Base-by-base conservation (phyloP, 352 stramenopile species). In the Pythium aristosporum region DNA sequence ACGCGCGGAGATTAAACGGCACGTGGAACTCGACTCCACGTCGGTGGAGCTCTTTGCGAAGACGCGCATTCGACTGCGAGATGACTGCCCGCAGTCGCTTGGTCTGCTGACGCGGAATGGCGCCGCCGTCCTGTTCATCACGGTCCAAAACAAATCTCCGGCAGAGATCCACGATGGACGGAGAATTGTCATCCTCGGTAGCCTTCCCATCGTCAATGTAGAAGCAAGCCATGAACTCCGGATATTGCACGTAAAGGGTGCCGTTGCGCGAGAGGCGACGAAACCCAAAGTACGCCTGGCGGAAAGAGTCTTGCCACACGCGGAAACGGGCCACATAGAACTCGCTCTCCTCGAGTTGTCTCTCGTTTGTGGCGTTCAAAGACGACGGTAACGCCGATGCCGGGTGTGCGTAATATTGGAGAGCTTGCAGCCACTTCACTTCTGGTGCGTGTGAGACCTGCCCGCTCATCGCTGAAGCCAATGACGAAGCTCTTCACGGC, bases 321-420 rank as follows among this genome's bases (percentile, higher is more conserved):
- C 76, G 68, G 58, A 87, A 79, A 2, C 84, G 72, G 9, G 78
- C 57, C 13, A 71, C 68, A n/a, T 88, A 87, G 55, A 89, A 92
- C 16, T 71, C 68, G 28, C 42, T 64, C 36, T 73, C 67, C 39
- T 73, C 67, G 4, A 69, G 30, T 46, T 87, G 77, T 42, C 87
- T 79, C 46, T 87, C 77, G 15, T 75, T 80, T 37, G 75, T 75
- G 5, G 75, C 67, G 4, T 78, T 70, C n/a, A 88, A 67, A 11
- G 71, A 88, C 13, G 74, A 60, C 11, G 84, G 82, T 3, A 91
- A 55, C 0, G 79, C 39, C 5, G 81, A 68, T 28, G 77, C 80
- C 11, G 84, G 84, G 39, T 91, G 74, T n/a, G 74, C 64, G 47
- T 87, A 93, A 56, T 90, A 91, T 32, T 82, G 77, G 44, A 88